These are phyloP conservation scores for Botryotinia calthae DNA, from an alignment of 2,329 filamentous ascomycete species.

Conservation along the genomic window DNA sequence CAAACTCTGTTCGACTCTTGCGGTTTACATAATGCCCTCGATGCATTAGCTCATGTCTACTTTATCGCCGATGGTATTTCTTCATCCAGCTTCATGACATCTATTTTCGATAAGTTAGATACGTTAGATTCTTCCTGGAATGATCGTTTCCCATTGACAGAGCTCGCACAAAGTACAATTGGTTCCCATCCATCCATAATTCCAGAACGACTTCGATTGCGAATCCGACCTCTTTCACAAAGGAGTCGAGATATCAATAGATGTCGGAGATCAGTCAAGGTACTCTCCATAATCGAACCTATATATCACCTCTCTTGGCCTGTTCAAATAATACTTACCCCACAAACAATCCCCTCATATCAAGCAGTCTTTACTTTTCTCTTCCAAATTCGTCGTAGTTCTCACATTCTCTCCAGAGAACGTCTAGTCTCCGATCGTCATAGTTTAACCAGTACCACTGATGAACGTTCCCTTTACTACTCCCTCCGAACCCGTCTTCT, in stretches of 20 bases:
- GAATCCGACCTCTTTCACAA: slow-evolving; percentile 44
- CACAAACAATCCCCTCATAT: slow-evolving; percentile 62
- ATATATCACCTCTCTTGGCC: slow-evolving; percentile 67
- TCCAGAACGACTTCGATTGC: slow-evolving; percentile 60
- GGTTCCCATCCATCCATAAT: slow-evolving; percentile 52
- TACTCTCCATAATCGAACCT: slow-evolving; percentile 62
- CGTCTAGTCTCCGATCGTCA: slow-evolving; percentile 45
- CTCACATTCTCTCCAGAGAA: slow-evolving; percentile 60
- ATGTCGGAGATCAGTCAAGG: slow-evolving; percentile 57
- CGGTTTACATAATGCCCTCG: slow-evolving; percentile 62
- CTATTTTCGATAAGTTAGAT: slow-evolving; percentile 75
- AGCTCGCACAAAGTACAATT: slow-evolving; percentile 72
- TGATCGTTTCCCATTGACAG: slow-evolving; percentile 77
- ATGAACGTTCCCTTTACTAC: slow-evolving; percentile 53
- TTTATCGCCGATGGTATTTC: slow-evolving; percentile 72
- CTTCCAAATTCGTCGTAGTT: slow-evolving; percentile 72
- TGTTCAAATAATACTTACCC: slow-evolving; percentile 69
- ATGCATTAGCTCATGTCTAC: slow-evolving; percentile 70
- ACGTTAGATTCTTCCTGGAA: slow-evolving; percentile 62
- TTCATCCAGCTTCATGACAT: slow-evolving; percentile 62
- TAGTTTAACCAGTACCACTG: slow-evolving; percentile 41
- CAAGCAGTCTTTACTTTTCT: slow-evolving; percentile 72
- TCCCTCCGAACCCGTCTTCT: slow-evolving; percentile 66
- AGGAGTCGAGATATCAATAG: slow-evolving; percentile 45
- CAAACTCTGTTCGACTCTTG: slow-evolving; percentile 66